Percentiles rank a stretch among this genome's conserved stretches.
Evolutionary conservation across 768 basidiomycete genomes (phyloP).

Genomic region (Psilocybe tampanensis): DNA sequence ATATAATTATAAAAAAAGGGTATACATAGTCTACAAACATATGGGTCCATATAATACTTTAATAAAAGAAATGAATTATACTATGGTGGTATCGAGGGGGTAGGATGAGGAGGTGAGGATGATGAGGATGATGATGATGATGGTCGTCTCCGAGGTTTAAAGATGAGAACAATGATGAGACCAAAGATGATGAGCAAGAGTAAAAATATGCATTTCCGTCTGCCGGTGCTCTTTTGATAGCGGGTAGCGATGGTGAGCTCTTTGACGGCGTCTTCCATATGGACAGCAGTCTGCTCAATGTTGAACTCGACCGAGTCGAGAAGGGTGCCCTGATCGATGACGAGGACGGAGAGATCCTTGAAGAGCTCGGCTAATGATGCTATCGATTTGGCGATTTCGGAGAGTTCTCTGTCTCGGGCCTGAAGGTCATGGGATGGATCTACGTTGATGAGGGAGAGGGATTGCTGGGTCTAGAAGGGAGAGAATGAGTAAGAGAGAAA

Average conservation of each 20-base stretch:
- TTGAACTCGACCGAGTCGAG: constrained; percentile 98
- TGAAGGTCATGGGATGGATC: constrained; percentile 43
- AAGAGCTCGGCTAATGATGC: constrained; percentile 92
- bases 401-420: constrained; percentile 68
- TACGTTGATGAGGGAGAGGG: constrained; percentile 43
- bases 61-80: background rate
- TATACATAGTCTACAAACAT: background rate
- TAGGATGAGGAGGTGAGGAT: background rate
- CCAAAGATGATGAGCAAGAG: constrained; percentile 89
- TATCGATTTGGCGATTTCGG: constrained; percentile 91
- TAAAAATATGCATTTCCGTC: constrained; percentile 91
- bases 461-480: constrained; percentile 33
- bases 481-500: constrained; percentile 11
- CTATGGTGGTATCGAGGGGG: constrained; percentile 10
- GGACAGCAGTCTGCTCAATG: constrained; percentile 86
- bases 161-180: constrained; percentile 84
- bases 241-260: constrained; percentile 87
- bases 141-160: constrained; percentile 78
- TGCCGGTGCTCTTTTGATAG: constrained; percentile 93
- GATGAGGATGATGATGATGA: constrained; percentile 26
- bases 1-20: too few species aligned
- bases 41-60: background rate
- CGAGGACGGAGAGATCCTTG: constrained; percentile 89
- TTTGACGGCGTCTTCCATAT: constrained; percentile 81
- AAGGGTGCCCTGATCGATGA: constrained; percentile 97